These are phyloP conservation scores for Pichia gijzeniarum DNA, from an alignment of 805 yeast species.

Conservation along the genomic window DNA sequence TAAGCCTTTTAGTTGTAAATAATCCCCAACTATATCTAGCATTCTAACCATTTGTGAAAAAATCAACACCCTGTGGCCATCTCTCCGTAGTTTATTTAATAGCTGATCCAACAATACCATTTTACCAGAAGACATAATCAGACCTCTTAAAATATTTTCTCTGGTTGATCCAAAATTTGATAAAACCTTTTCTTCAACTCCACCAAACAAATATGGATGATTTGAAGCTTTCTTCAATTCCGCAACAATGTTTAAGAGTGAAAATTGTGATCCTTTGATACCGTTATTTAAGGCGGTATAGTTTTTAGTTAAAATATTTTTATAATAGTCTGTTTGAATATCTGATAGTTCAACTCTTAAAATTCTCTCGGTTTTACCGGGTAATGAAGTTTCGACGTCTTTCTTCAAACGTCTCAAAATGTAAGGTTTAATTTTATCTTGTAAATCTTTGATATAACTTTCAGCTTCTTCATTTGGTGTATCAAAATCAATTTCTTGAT, in stretches of 20 bases:
- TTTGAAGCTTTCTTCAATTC: conserved; percentile 95
- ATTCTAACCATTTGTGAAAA: conserved; percentile 97
- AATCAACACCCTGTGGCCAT: conserved; percentile 93
- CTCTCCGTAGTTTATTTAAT: conserved; percentile 74
- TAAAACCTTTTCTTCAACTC: conserved; percentile 79
- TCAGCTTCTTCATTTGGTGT: conserved; percentile 85
- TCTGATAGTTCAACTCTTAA: conserved; percentile 93
- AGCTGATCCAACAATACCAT: conserved; percentile 94
- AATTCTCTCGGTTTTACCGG: conserved; percentile 93
- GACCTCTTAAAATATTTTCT: conserved; percentile 78
- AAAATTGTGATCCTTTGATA: conserved; percentile 69
- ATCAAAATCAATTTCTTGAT: conserved; percentile 93
- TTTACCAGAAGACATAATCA: conserved; percentile 96
- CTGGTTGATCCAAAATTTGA: conserved; percentile 60
- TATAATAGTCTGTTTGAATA: conserved; percentile 89
- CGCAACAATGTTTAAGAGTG: conserved; percentile 85
- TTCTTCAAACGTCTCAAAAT: conserved; percentile 90
- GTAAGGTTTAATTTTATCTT: conserved; percentile 80
- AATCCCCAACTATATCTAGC: conserved; percentile 92
- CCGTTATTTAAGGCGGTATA: conserved; percentile 90
- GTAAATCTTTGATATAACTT: conserved; percentile 78
- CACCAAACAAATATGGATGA: conserved; percentile 93
- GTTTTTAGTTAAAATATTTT: conserved; percentile 87
- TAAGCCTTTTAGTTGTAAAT: conserved; percentile 77
- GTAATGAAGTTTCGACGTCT: conserved; percentile 95